Base-by-base conservation (phyloP, 2,329 filamentous ascomycete genomes). In the Tolypocladium paradoxum region DNA sequence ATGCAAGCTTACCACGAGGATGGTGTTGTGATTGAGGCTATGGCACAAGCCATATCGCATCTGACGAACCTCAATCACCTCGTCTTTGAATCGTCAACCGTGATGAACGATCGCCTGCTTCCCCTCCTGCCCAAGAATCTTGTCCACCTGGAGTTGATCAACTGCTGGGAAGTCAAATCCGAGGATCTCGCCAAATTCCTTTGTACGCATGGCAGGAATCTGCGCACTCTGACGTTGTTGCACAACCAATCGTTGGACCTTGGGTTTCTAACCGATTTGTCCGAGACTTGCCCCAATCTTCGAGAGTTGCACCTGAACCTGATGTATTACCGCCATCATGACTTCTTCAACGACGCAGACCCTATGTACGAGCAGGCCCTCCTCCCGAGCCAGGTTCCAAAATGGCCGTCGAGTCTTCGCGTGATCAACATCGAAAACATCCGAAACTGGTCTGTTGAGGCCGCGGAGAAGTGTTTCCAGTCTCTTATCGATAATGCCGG, bases 201-300 rank as follows among this genome's bases (percentile, higher is more conserved):
- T 40, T 64, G 74, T 6, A 78, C 78, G 1, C 83, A 88, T 60
- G 91, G 90, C 0, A 68, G 73, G 24, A 71, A 80, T n/a, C 72
- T 97, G 24, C 77, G 78, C 51, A 78, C 79, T 37, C 75, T 97
- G 8, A 78, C 76, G 1, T 73, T 96, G 6, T 81, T 85, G 51
- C 87, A 95, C 68, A 95, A 95, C 61, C 84, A 88, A 56, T 83
- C 85, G 2, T 74, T 96, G 38, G 86, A 84, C 61, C 70, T 96
- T 40, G 81, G 78, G 0, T 96, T 96, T 61, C 74, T 93, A 7
- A 78, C 82, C 0, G 68, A 77, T 29, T 70, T 97, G 47, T 82
- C 79, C 20, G 66, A 71, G 4, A 76, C 79, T 2, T 96, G 90
- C 62, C 88, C 89, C 0, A 75, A 76, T 4, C 75, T 97, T 6